Percentiles rank a stretch among this genome's conserved stretches.
Conservation (phyloP, 2,329 filamentous ascomycete species). For the Lasiodiplodia sp. region DNA sequence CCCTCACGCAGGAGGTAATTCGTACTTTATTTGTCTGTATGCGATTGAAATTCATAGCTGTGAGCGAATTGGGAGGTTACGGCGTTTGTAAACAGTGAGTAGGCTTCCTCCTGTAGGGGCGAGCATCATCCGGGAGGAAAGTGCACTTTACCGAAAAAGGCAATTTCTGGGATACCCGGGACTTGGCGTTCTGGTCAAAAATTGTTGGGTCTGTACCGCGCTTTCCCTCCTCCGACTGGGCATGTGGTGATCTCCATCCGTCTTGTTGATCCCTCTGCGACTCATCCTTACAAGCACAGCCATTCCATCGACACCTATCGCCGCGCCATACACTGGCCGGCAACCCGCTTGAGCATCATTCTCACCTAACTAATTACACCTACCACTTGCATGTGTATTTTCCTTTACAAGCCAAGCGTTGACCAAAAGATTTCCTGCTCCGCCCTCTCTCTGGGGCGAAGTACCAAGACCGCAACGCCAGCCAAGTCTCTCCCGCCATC, state of each 20-base stretch:
- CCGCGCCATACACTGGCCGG: not conserved
- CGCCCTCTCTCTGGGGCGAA: not conserved
- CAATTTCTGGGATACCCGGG: conserved; percentile 18
- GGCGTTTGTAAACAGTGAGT: conserved; percentile 11
- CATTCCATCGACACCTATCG: not conserved
- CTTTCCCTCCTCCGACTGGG: not conserved
- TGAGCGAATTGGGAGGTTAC: conserved; percentile 3
- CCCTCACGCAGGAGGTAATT: conserved; percentile 36
- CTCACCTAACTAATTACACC: not conserved
- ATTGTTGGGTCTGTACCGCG: not conserved
- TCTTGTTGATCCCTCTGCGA: not conserved
- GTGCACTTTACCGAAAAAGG: conserved; percentile 20
- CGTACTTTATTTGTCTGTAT: not conserved
- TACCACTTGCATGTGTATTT: conserved; percentile 2
- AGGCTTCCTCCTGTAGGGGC: not conserved
- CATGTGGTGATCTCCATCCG: not conserved
- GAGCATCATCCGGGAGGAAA: not conserved
- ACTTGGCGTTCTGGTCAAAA: conserved; percentile 11
- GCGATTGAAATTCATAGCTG: not conserved
- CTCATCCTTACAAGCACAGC: not conserved
- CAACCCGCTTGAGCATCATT: not conserved
- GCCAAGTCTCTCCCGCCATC: not conserved
- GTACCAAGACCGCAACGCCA: not conserved
- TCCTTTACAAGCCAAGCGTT: conserved; percentile 2
- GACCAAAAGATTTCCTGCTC: not conserved